These are phyloP conservation scores for Paraurostyla sp. DNA, from an alignment of 73 alveolate genomes.

Conservation along the genomic window DNA sequence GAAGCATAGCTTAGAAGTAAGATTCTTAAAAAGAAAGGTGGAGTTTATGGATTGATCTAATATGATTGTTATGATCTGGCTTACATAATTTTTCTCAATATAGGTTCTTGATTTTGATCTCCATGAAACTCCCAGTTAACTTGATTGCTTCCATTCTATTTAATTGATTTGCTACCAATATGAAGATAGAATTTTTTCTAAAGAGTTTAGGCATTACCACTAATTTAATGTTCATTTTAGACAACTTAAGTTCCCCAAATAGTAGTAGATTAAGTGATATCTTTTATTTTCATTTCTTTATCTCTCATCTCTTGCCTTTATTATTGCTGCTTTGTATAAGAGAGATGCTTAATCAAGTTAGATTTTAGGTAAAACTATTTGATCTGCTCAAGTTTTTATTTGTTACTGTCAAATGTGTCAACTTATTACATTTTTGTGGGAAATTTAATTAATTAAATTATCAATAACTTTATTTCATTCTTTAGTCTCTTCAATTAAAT, in stretches of 20 bases:
- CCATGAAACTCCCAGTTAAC: neutral
- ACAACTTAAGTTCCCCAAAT: neutral
- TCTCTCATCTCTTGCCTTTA: no score
- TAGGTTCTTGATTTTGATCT: neutral
- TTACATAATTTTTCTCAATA: neutral
- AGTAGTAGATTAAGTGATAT: neutral
- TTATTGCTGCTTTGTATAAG: no score
- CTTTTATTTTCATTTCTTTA: neutral
- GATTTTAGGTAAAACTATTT: no score
- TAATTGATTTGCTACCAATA: neutral
- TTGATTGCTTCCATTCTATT: neutral
- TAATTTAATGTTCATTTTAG: neutral
- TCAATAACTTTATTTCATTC: no score
- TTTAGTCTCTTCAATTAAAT: no score
- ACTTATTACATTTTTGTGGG: no score
- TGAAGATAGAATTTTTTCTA: neutral
- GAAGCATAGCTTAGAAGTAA: no score
- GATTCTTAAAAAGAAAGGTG: neutral
- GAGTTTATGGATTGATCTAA: neutral
- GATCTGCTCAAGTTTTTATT: no score
- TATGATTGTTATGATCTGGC: neutral
- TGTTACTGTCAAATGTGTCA: no score
- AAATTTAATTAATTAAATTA: no score
- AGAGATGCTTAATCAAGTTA: no score
- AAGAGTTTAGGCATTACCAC: neutral